A percentile compares a stretch with the other conserved stretches of the same genome.
phyloP scores from a whole-genome alignment of 2,329 filamentous ascomycete species.

The Cercospora janseana region DNA sequence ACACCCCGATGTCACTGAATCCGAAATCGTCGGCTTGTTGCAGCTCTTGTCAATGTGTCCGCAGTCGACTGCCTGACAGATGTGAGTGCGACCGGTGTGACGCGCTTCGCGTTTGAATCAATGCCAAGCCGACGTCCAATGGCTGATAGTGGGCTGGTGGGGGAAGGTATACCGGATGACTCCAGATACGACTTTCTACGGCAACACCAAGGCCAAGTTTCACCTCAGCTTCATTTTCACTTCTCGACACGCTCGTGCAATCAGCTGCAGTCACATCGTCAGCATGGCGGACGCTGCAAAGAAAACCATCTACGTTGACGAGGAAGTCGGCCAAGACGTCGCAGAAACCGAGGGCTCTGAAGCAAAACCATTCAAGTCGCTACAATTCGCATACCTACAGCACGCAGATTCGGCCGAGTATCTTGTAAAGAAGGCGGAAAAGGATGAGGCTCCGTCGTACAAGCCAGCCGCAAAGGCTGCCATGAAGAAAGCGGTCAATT shows the following conservation, averaged over 20 bases:
- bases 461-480: slow-evolving; percentile 81
- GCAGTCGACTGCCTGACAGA: too few species aligned
- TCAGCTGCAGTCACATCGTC: neutral
- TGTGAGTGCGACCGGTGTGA: too few species aligned
- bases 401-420: slow-evolving; percentile 63
- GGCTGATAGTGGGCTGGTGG: neutral
- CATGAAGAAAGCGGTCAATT: slow-evolving; percentile 77
- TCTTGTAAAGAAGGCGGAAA: slow-evolving; percentile 63
- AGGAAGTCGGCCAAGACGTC: slow-evolving; percentile 68
- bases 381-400: slow-evolving; percentile 74
- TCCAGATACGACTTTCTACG: slow-evolving; percentile 1
- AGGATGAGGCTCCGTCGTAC: slow-evolving; percentile 68
- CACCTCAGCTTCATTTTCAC: neutral
- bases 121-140: slow-evolving; percentile 2
- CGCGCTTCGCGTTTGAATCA: too few species aligned
- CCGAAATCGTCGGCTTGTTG: too few species aligned
- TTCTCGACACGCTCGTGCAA: neutral
- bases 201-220: neutral
- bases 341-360: slow-evolving; percentile 65
- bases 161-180: slow-evolving; percentile 5
- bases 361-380: slow-evolving; percentile 74
- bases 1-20: too few species aligned
- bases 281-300: slow-evolving; percentile 36
- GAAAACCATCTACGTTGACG: slow-evolving; percentile 70
- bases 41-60: too few species aligned